phyloP scores from a whole-genome alignment of 1,284 basidiomycete species.

The Cryptococcus depauperatus region DNA sequence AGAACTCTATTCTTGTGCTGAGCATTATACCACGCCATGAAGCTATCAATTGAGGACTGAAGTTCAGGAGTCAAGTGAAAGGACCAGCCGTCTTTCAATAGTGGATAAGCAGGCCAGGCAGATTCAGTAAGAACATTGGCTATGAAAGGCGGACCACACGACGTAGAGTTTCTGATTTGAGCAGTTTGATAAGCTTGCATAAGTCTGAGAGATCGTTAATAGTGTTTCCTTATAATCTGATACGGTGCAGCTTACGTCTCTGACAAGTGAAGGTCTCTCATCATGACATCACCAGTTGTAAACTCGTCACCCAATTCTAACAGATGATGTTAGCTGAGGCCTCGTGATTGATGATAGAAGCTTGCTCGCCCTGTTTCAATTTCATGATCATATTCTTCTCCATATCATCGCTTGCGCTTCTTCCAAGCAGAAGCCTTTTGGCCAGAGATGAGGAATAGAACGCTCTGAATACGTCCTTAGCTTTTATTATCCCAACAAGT shows the following conservation, averaged over 20 bases:
- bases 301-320: slow-evolving; percentile 47
- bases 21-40: slow-evolving; percentile 60
- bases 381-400: slow-evolving; percentile 82
- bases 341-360: background rate
- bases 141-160: slow-evolving; percentile 41
- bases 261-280: slow-evolving; percentile 45
- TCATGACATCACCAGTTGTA: slow-evolving; percentile 46
- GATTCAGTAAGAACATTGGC: slow-evolving; percentile 52
- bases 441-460: slow-evolving; percentile 88
- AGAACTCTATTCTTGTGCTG: slow-evolving; percentile 67
- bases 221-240: background rate
- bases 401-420: slow-evolving; percentile 83
- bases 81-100: slow-evolving; percentile 41
- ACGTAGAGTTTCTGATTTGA: slow-evolving; percentile 42
- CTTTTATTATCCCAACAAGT: slow-evolving; percentile 74
- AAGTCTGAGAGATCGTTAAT: slow-evolving; percentile 27
- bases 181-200: slow-evolving; percentile 47
- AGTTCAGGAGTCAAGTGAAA: slow-evolving; percentile 51
- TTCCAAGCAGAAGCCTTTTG: slow-evolving; percentile 75
- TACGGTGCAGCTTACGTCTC: slow-evolving; percentile 32
- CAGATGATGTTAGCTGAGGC: background rate
- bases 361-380: slow-evolving; percentile 66
- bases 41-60: slow-evolving; percentile 58
- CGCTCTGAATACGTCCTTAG: slow-evolving; percentile 87
- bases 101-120: slow-evolving; percentile 50